These are phyloP conservation scores for Daucus carota DNA, from an alignment of 129 eudicot genomes.

Conservation along the genomic window DNA sequence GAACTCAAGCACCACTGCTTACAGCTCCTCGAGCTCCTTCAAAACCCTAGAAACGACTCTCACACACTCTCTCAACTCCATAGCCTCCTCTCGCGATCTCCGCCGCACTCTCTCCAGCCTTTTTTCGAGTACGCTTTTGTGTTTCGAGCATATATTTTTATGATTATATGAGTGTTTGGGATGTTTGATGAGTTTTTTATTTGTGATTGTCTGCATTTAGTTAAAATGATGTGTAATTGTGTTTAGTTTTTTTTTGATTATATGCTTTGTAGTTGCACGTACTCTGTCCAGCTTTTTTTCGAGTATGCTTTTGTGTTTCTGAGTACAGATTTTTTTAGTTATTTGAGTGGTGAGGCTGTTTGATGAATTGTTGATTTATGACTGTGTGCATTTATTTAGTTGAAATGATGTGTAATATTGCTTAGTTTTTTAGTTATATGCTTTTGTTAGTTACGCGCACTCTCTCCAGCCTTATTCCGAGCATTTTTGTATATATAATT, in stretches of 20 bases:
- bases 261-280: neutral
- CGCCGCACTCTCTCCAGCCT: conserved; percentile 45
- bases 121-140: conserved; percentile 58
- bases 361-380: too few relatives aligned
- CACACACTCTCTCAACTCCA: conserved; percentile 12
- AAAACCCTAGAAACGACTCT: conserved; percentile 43
- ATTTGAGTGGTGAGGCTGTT: too few relatives aligned
- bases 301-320: neutral
- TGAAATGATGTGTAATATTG: too few relatives aligned
- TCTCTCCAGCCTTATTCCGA: too few relatives aligned
- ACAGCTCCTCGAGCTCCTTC: conserved; percentile 41
- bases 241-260: too few relatives aligned
- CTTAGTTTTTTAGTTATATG: too few relatives aligned
- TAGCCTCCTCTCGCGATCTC: conserved; percentile 16
- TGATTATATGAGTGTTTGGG: neutral
- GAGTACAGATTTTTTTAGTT: too few relatives aligned
- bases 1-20: conserved; percentile 50
- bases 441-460: too few relatives aligned
- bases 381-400: too few relatives aligned
- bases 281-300: too few relatives aligned
- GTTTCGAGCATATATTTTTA: neutral
- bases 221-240: neutral
- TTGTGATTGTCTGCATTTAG: neutral
- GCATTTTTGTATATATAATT: too few relatives aligned
- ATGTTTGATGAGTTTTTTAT: neutral